phyloP scores from a whole-genome alignment of 2,329 filamentous ascomycete genomes.

The Apiospora sp. region DNA sequence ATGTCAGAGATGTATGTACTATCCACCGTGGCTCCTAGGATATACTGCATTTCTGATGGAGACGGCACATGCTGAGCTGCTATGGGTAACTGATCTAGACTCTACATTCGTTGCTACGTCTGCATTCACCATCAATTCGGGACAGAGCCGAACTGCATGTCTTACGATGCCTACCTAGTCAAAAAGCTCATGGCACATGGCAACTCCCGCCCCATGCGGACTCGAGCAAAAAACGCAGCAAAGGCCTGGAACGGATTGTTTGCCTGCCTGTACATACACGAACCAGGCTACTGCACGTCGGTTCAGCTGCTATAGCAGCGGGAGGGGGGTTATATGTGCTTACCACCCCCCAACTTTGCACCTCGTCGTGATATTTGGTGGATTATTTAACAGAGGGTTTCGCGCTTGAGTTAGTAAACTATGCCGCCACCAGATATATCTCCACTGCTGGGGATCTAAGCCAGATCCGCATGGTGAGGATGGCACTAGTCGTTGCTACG shows the following conservation, averaged over 20 bases:
- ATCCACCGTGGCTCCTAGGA: not conserved
- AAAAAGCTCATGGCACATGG: not conserved
- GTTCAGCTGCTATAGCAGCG: not conserved
- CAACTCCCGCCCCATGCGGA: not conserved
- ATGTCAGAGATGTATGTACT: not conserved
- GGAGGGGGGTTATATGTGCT: not conserved
- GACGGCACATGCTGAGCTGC: not conserved
- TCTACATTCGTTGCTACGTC: not conserved
- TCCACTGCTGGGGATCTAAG: not conserved
- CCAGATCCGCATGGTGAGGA: not conserved
- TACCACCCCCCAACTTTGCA: not conserved
- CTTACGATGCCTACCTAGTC: not conserved
- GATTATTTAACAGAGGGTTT: not conserved
- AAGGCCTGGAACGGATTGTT: not conserved
- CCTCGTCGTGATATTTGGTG: not conserved
- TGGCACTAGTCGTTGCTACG: not conserved
- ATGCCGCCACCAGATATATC: not conserved
- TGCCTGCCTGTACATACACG: not conserved
- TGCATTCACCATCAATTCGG: not conserved
- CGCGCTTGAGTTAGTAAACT: constrained; percentile 2
- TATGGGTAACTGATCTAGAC: not conserved
- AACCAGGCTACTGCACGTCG: not conserved
- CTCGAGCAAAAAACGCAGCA: not conserved
- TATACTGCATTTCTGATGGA: not conserved
- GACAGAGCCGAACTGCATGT: not conserved